A percentile compares a stretch with the other conserved stretches of the same genome.
Conservation (phyloP, 495 filamentous ascomycete genomes). For the Xylaria palmicola region DNA sequence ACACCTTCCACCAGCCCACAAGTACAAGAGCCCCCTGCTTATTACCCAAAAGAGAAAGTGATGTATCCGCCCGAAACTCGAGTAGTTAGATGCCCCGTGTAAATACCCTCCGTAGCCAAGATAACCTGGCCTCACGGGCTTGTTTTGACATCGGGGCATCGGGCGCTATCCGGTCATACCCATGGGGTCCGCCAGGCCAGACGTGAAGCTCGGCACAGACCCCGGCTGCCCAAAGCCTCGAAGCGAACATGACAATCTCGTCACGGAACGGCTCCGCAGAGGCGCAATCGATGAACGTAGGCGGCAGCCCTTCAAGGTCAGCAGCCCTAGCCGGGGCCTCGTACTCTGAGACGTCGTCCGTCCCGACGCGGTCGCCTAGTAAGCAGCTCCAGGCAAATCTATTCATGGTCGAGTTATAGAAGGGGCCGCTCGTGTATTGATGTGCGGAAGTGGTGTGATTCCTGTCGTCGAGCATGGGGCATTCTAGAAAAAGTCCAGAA, state of each 20-base stretch:
- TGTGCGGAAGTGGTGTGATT: constrained; percentile 32
- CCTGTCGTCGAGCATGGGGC: constrained; percentile 38
- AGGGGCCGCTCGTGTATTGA: constrained; percentile 30
- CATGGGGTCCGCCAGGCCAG: constrained; percentile 35
- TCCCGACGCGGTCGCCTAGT: constrained; percentile 30
- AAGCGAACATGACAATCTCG: constrained; percentile 37
- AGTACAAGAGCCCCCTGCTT: neutral
- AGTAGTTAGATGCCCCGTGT: constrained; percentile 4
- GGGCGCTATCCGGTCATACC: constrained; percentile 32
- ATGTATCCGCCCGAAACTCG: neutral
- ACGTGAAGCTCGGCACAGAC: constrained; percentile 38
- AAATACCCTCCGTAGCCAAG: constrained; percentile 33
- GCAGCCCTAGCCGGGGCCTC: constrained; percentile 34
- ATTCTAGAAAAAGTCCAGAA: constrained; percentile 33
- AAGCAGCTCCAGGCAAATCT: constrained; percentile 35
- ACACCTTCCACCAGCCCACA: neutral
- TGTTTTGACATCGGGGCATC: constrained; percentile 30
- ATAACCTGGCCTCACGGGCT: constrained; percentile 29
- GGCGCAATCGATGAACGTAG: constrained; percentile 36
- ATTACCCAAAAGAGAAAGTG: neutral
- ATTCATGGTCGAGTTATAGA: constrained; percentile 35
- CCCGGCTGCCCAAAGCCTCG: constrained; percentile 33
- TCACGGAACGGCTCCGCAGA: constrained; percentile 37
- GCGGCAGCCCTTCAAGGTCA: constrained; percentile 31
- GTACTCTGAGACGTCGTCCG: constrained; percentile 29